Conservation (phyloP, 169 alveolate species). For the Toxoplasma gondii region DNA sequence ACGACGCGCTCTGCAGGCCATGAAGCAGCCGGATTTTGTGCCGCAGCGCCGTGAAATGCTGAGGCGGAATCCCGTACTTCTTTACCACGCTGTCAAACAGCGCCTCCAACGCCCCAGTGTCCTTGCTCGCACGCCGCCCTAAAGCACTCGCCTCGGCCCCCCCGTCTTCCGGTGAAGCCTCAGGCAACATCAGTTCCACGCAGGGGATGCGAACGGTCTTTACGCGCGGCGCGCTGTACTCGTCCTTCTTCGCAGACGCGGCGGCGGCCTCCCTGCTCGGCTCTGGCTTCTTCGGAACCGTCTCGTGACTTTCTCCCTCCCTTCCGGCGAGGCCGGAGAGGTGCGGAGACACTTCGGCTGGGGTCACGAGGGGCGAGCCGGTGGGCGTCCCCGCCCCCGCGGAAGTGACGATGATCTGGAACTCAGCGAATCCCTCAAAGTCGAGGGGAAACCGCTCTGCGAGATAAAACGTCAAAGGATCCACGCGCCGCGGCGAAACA, state of each 20-base stretch:
- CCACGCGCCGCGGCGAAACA: conserved; percentile 18
- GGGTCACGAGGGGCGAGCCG: not conserved
- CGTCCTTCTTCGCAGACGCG: not conserved
- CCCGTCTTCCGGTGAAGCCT: not conserved
- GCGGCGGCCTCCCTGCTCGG: not conserved
- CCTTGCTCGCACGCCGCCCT: conserved; percentile 39
- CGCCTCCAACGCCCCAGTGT: not conserved
- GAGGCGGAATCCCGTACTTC: conserved; percentile 12
- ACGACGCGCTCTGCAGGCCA: conserved; percentile 50
- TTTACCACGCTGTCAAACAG: not conserved
- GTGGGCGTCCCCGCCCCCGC: not conserved
- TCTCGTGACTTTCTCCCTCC: not conserved
- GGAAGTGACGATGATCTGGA: conserved; percentile 41
- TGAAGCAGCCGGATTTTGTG: conserved; percentile 62
- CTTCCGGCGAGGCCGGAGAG: not conserved
- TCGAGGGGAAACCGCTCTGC: conserved; percentile 45
- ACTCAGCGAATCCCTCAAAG: conserved; percentile 57
- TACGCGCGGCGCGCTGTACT: not conserved
- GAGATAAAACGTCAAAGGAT: conserved; percentile 43
- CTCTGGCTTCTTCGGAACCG: not conserved
- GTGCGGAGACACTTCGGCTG: not conserved
- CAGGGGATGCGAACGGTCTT: conserved; percentile 43
- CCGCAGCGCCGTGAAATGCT: conserved; percentile 32
- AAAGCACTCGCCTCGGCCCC: conserved; percentile 26
- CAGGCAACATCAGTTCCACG: conserved; percentile 52